A percentile compares a stretch with the other conserved stretches of the same genome.
phyloP scores from a whole-genome alignment of 2,329 filamentous ascomycete genomes.

The Dothistroma pini region DNA sequence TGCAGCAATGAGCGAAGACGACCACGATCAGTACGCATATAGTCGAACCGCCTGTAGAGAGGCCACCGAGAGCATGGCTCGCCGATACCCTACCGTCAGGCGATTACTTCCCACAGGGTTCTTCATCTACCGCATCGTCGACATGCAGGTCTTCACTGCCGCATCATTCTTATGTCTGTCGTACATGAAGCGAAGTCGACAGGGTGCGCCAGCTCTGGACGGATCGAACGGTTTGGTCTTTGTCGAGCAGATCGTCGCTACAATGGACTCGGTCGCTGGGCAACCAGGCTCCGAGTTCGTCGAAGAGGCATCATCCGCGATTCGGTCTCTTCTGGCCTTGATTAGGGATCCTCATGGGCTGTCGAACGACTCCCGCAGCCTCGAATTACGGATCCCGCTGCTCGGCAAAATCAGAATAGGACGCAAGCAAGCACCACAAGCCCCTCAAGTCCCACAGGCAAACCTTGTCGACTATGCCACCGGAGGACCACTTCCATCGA shows the following conservation, averaged over 20 bases:
- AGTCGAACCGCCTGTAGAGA: conserved; percentile 27
- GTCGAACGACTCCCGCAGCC: conserved; percentile 5
- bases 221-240: conserved; percentile 2
- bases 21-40: conserved; percentile 24
- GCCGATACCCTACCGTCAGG: conserved; percentile 23
- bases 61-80: conserved; percentile 22
- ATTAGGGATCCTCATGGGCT: conserved; percentile 9
- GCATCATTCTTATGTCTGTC: conserved; percentile 26
- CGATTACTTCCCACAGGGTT: conserved; percentile 25
- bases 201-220: not conserved
- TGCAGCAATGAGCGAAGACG: conserved; percentile 26
- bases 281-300: conserved; percentile 22
- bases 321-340: conserved; percentile 20
- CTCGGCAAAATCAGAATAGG: conserved; percentile 24
- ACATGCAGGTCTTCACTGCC: conserved; percentile 30
- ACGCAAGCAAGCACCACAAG: conserved; percentile 5
- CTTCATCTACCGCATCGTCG: conserved; percentile 27
- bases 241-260: conserved; percentile 20
- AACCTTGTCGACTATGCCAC: not conserved
- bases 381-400: conserved; percentile 19
- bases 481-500: not conserved
- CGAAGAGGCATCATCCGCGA: conserved; percentile 19
- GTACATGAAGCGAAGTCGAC: conserved; percentile 1
- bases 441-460: not conserved
- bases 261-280: conserved; percentile 19